Evolutionary conservation across 768 basidiomycete species (phyloP).

Genomic region (Rhizopogon sp.): DNA sequence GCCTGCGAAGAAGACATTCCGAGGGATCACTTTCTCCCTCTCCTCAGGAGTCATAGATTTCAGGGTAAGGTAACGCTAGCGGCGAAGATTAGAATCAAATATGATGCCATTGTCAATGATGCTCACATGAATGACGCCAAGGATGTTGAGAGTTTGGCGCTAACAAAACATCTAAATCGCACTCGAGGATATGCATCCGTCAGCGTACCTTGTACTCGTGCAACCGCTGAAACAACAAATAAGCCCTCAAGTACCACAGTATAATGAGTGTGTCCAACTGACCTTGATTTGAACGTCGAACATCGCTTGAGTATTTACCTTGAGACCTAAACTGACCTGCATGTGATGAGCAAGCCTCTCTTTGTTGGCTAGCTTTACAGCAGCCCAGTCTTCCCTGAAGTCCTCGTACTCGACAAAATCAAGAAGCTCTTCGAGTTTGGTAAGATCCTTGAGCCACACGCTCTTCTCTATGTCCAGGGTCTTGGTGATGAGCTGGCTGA

Average conservation of each 20-base stretch:
- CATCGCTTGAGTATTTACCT: slow-evolving; percentile 70
- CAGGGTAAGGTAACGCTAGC: slow-evolving; percentile 72
- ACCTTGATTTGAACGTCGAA: slow-evolving; percentile 92
- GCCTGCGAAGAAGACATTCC: slow-evolving; percentile 95
- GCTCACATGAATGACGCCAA: slow-evolving; percentile 81
- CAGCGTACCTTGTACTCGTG: slow-evolving; percentile 83
- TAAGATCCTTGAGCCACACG: slow-evolving; percentile 83
- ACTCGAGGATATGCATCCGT: neutral
- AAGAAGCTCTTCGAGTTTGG: slow-evolving; percentile 72
- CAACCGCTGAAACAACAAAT: slow-evolving; percentile 50
- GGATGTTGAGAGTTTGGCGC: slow-evolving; percentile 93
- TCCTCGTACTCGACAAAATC: slow-evolving; percentile 63
- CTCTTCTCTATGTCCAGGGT: slow-evolving; percentile 71
- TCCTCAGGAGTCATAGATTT: slow-evolving; percentile 77
- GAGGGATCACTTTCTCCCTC: slow-evolving; percentile 77
- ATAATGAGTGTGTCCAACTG: slow-evolving; percentile 3
- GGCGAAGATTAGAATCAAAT: slow-evolving; percentile 1
- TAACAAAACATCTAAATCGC: slow-evolving; percentile 21
- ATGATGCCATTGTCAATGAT: neutral
- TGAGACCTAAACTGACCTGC: slow-evolving; percentile 63
- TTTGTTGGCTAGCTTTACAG: slow-evolving; percentile 89
- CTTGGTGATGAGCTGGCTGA: slow-evolving; percentile 80
- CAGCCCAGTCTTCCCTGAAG: slow-evolving; percentile 79
- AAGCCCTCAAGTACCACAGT: neutral
- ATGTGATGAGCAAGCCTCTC: slow-evolving; percentile 78